Percentiles rank a stretch among this genome's conserved stretches.
Conservation (phyloP, 306 rosid species). For the Betula pendula region DNA sequence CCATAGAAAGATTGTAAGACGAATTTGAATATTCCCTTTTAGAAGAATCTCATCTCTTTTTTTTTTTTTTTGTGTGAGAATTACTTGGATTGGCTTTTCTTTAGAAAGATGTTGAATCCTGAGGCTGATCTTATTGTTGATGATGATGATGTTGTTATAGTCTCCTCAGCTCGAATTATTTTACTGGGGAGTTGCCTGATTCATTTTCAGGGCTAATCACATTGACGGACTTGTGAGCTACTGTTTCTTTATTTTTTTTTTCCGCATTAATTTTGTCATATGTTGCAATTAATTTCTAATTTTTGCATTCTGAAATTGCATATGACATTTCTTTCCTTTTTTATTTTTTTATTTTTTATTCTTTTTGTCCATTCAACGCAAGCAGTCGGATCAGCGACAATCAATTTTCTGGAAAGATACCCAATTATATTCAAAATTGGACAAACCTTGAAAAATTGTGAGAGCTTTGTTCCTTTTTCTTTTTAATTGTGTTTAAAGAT, state of each 20-base stretch:
- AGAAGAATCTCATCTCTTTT: not conserved
- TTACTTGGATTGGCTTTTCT: too few relatives aligned
- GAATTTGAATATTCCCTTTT: not conserved
- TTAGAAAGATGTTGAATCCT: too few relatives aligned
- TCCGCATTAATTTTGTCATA: too few relatives aligned
- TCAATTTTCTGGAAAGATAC: constrained; percentile 55
- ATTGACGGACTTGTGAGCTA: constrained; percentile 27
- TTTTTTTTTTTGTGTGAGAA: too few relatives aligned
- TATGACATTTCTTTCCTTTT: too few relatives aligned
- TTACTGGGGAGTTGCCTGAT: constrained; percentile 40
- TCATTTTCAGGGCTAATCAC: constrained; percentile 28
- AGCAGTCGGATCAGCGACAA: constrained; percentile 71
- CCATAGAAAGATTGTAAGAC: constrained; percentile 57
- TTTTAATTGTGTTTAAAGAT: not conserved
- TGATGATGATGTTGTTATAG: too few relatives aligned
- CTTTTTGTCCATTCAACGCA: too few relatives aligned
- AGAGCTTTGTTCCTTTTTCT: constrained; percentile 29
- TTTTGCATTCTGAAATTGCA: too few relatives aligned
- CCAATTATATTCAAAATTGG: constrained; percentile 63
- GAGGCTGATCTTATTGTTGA: too few relatives aligned
- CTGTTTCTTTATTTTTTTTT: too few relatives aligned
- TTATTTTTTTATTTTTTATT: too few relatives aligned
- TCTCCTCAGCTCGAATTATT: constrained; percentile 17
- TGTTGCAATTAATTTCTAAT: too few relatives aligned
- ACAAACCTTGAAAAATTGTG: constrained; percentile 48